phyloP scores from a whole-genome alignment of 2,329 filamentous ascomycete species.

The Fusarium illudens region DNA sequence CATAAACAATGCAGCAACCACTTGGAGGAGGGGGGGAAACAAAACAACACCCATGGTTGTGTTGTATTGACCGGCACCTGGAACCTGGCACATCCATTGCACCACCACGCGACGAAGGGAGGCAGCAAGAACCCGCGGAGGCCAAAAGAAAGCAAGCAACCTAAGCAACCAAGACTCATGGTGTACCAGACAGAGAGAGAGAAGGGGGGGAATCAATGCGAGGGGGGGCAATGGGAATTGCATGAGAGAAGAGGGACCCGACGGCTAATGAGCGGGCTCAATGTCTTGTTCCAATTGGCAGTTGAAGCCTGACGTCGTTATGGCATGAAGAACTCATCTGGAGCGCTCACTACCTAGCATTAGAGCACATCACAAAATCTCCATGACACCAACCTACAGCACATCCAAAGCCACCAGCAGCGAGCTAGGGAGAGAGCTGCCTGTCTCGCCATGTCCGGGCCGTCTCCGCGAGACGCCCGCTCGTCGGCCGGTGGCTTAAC shows the following conservation, averaged over 20 bases:
- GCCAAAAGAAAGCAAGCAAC: neutral
- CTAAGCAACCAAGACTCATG: no score
- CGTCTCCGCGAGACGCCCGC: slow-evolving; percentile 39
- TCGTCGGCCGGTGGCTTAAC: slow-evolving; percentile 22
- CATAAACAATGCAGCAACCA: neutral
- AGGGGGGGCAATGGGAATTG: neutral
- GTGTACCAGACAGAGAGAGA: neutral
- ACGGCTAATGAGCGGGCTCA: neutral
- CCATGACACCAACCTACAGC: neutral
- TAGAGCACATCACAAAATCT: neutral
- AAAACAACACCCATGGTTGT: neutral
- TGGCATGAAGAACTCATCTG: neutral
- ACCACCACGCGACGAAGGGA: slow-evolving; percentile 10
- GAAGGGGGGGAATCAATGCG: neutral
- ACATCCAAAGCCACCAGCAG: neutral
- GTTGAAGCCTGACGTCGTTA: neutral
- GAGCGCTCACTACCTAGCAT: neutral
- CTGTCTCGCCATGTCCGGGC: slow-evolving; percentile 25
- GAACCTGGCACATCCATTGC: slow-evolving; percentile 7
- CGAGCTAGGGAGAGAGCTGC: neutral
- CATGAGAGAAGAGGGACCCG: slow-evolving; percentile 1
- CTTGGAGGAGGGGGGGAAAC: neutral
- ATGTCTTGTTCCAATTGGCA: neutral
- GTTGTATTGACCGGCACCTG: neutral
- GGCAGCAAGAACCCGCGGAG: neutral